Conservation (phyloP, 441 rosid genomes). For the Pelargonium citronellum region DNA sequence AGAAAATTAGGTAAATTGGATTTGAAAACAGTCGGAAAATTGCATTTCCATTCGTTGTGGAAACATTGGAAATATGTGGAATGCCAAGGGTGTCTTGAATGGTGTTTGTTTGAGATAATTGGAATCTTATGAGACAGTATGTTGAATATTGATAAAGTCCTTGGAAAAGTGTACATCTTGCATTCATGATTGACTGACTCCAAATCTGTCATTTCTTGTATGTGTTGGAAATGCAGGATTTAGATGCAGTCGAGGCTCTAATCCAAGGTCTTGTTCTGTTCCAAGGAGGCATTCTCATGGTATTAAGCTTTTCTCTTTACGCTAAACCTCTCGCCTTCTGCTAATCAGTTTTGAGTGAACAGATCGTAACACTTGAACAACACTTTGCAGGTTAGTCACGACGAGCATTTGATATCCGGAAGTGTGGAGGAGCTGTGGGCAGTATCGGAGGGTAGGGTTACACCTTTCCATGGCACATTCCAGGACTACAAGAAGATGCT, state of each 20-base stretch:
- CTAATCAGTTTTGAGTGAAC: neutral
- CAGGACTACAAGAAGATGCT: slow-evolving; percentile 81
- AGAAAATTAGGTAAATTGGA: too few species aligned
- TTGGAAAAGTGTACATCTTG: too few species aligned
- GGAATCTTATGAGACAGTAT: too few species aligned
- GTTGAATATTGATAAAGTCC: too few species aligned
- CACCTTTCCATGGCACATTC: slow-evolving; percentile 85
- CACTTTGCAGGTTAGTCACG: slow-evolving; percentile 78
- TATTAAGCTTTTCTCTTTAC: slow-evolving; percentile 19
- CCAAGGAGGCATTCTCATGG: slow-evolving; percentile 99
- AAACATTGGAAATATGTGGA: too few species aligned
- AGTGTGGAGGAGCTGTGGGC: slow-evolving; percentile 94
- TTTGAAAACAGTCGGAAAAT: too few species aligned
- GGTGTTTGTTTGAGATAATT: too few species aligned
- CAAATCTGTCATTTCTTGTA: too few species aligned
- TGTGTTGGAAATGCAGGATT: slow-evolving; percentile 47
- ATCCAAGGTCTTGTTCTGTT: slow-evolving; percentile 95
- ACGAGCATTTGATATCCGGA: slow-evolving; percentile 90
- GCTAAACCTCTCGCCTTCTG: neutral
- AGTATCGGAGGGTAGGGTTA: slow-evolving; percentile 64
- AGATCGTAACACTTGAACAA: neutral
- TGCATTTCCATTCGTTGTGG: too few species aligned
- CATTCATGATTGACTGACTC: too few species aligned
- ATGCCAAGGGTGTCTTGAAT: too few species aligned
- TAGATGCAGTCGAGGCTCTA: slow-evolving; percentile 98